Base-by-base conservation (phyloP, 495 filamentous ascomycete genomes). In the Xylaria longipes region DNA sequence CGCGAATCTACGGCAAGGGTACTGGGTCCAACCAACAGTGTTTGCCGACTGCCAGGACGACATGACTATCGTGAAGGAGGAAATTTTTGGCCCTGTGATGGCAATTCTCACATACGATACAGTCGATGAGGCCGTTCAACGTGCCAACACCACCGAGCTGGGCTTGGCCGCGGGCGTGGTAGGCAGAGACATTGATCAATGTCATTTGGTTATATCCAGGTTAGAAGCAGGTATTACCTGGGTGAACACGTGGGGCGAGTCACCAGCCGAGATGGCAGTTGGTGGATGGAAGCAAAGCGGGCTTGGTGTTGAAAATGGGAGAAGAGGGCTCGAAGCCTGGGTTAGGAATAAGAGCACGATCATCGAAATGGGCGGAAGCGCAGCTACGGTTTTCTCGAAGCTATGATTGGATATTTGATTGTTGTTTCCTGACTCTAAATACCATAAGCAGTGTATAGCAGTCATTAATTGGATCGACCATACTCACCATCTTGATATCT, bases 21-120 rank as follows among this genome's bases (percentile, higher is more conserved):
- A 87, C 81, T 92, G 88, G 81, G 84, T 92, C 71, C 83, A 86
- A 69, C 92, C 92, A 4, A 93, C 91, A 5, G 83, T 94, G 73
- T 94, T 94, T 82, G 91, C 90, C 29, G 83, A 91, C 71, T 92
- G 92, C 77, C 91, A 84, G 46, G 90, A 93, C 74, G 76, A 81
- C 76, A 93, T 93, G 89, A 83, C 83, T 62, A 92, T 95, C 75
- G 88, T 89, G 65, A 87, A 86, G 57, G 91, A 94, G 77, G 93
- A 95, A 78, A 92, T 95, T 56, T 95, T 95, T 75, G 92, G 93
- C 1, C 93, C 92, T 3, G 93, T 95, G 45, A 89, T 95, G 84
- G 86, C 87, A 27, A 89, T 95, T 60, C 80, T 93, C 29, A 81
- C 88, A 56, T 95, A 93, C 75, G 82, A 88, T 9, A 85, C 83